Percentiles rank a stretch among this genome's conserved stretches.
These are phyloP conservation scores for Globomyces pollinis-pini DNA, from an alignment of 192 early-diverging fungal genomes.

Conservation along the genomic window DNA sequence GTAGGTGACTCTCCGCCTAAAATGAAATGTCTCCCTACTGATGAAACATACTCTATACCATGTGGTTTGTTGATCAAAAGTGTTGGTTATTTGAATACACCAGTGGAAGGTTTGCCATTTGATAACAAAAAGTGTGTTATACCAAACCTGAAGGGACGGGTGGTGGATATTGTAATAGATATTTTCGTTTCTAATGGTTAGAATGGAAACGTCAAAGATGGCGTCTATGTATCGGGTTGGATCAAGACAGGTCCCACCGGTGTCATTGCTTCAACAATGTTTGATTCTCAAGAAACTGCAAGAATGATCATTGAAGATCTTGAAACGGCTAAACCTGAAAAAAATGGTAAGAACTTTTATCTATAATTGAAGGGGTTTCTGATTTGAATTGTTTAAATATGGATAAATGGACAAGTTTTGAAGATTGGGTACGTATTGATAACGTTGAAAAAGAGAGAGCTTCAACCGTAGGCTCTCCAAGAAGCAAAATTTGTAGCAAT, in stretches of 20 bases:
- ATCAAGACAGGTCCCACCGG: slow-evolving; percentile 90
- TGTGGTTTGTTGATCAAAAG: slow-evolving; percentile 71
- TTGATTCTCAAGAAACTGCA: slow-evolving; percentile 86
- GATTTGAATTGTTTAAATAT: slow-evolving; percentile 32
- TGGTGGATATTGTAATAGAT: slow-evolving; percentile 30
- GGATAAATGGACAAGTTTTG: too few species aligned
- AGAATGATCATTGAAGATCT: slow-evolving; percentile 54
- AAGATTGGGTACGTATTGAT: slow-evolving; percentile 82
- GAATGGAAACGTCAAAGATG: slow-evolving; percentile 27
- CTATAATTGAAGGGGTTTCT: too few species aligned
- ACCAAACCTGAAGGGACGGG: slow-evolving; percentile 75
- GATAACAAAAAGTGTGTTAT: slow-evolving; percentile 56
- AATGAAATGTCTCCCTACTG: slow-evolving; percentile 54
- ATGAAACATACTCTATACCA: slow-evolving; percentile 41
- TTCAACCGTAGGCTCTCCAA: slow-evolving; percentile 54
- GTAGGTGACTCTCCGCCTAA: slow-evolving; percentile 52
- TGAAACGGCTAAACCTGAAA: slow-evolving; percentile 10
- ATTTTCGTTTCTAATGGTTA: not conserved
- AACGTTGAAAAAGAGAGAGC: slow-evolving; percentile 61
- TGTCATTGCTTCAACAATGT: slow-evolving; percentile 92
- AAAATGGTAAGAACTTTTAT: slow-evolving; percentile 54
- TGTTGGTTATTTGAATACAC: slow-evolving; percentile 78
- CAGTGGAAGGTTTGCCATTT: slow-evolving; percentile 70
- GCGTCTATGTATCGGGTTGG: slow-evolving; percentile 90
- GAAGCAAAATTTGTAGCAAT: slow-evolving; percentile 57